Evolutionary conservation across 106 monocot species (phyloP).

Genomic region (Allium sativum): DNA sequence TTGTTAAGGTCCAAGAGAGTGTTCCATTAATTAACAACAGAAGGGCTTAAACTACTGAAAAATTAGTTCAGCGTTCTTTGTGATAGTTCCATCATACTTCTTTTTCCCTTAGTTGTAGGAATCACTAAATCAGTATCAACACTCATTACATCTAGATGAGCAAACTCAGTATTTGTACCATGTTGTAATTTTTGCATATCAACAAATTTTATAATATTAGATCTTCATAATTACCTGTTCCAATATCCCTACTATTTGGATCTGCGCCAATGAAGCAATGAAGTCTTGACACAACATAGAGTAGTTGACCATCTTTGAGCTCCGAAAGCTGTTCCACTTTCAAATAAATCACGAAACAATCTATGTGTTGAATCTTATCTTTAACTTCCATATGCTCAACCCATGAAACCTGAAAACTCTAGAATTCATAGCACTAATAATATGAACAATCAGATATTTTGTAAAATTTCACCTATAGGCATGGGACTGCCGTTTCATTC

Average conservation of each 20-base stretch:
- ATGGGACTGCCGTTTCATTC: too few relatives aligned
- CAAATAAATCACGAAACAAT: constrained; percentile 36
- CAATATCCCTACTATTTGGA: constrained; percentile 25
- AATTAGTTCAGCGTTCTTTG: constrained; percentile 64
- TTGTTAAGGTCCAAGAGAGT: constrained; percentile 53
- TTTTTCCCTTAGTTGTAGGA: constrained; percentile 32
- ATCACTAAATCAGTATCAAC: constrained; percentile 13
- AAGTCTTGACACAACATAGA: constrained; percentile 43
- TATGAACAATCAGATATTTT: too few relatives aligned
- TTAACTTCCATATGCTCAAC: constrained; percentile 55
- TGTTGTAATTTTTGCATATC: too few relatives aligned
- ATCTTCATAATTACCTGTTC: constrained; percentile 32
- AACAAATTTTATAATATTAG: too few relatives aligned
- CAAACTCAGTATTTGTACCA: too few relatives aligned
- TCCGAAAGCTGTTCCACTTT: constrained; percentile 49
- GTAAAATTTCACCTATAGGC: too few relatives aligned
- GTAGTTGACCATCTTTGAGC: constrained; percentile 43
- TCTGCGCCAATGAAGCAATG: constrained; percentile 23
- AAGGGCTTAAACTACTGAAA: constrained; percentile 35
- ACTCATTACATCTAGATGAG: too few relatives aligned
- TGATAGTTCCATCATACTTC: constrained; percentile 59
- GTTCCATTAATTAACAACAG: constrained; percentile 39
- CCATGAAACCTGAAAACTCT: constrained; percentile 71
- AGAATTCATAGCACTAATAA: too few relatives aligned
- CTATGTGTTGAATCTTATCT: constrained; percentile 24